Evolutionary conservation across 1,284 basidiomycete species (phyloP), one percentile per base, ranked within the genome.

Genomic region (Papiliotrema terrestris): DNA sequence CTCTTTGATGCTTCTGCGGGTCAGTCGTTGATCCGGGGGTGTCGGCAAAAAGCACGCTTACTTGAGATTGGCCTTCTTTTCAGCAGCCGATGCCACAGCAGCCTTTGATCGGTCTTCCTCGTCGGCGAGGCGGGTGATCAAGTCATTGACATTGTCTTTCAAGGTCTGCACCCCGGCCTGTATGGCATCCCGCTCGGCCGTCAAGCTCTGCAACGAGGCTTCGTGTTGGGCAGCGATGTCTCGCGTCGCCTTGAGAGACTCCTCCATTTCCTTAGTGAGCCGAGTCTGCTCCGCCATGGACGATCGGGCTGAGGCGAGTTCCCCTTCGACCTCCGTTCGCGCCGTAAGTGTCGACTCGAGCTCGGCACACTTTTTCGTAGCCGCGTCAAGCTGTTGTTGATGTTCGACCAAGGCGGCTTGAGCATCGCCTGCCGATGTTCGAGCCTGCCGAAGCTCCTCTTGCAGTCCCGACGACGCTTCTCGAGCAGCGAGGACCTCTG

Each of bases 41-140:
- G n/a, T n/a, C n/a, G n/a, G n/a, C n/a, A n/a, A n/a, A n/a, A n/a
- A n/a, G n/a, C n/a, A n/a, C 9, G 45, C 50, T 45, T 23, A 52
- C 50, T 45, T 52, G 42, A 52, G 23, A 9, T 41, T 3, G 3
- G 49, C 39, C 22, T 51, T 51, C 49, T 43, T 51, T 22, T 51
- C 49, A 32, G 29, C 29, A 6, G 29, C 29, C 29, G 29, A 32
- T 6, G 39, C 15, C 6, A 51, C 26, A 17, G 49, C 49, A 19
- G 14, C 25, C 25, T 51, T 51, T 19, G 42, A 19, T n/a, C 39
- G 19, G 39, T 51, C 49, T 35, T 51, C 49, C 15, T 23, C 38
- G 22, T 51, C 49, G 2, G 42, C 49, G 11, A 51, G 20, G 11
- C 39, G 35, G 23, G 41, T 39, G 38, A 42, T 42, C 15, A 51